phyloP scores from a whole-genome alignment of 2,329 filamentous ascomycete species.

The Arthrobotrys megalospora region DNA sequence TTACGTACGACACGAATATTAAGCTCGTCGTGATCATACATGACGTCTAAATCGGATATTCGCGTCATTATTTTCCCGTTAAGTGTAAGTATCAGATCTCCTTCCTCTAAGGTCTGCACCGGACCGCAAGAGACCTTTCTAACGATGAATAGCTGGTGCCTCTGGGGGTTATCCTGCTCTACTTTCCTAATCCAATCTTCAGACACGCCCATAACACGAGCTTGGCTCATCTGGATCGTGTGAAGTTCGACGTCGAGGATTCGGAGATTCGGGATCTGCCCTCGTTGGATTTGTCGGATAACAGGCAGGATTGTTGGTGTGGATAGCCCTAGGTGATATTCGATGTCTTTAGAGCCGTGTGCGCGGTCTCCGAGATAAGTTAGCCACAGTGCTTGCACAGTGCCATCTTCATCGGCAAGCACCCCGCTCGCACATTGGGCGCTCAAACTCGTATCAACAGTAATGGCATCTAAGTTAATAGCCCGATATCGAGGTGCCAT shows the following conservation, averaged over 20 bases:
- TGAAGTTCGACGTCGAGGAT: slow-evolving; percentile 96
- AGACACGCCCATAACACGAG: slow-evolving; percentile 94
- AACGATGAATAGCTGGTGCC: slow-evolving; percentile 98
- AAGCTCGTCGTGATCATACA: slow-evolving; percentile 89
- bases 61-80: slow-evolving; percentile 94
- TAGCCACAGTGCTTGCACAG: slow-evolving; percentile 94
- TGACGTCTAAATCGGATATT: slow-evolving; percentile 92
- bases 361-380: slow-evolving; percentile 94
- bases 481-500: slow-evolving; percentile 93
- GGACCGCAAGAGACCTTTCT: slow-evolving; percentile 83
- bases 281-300: slow-evolving; percentile 86
- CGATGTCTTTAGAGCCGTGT: slow-evolving; percentile 81
- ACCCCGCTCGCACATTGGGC: slow-evolving; percentile 95
- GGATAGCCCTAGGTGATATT: slow-evolving; percentile 94
- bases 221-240: slow-evolving; percentile 96
- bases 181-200: slow-evolving; percentile 97
- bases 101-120: slow-evolving; percentile 82
- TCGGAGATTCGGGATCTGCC: slow-evolving; percentile 82
- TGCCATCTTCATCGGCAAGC: slow-evolving; percentile 87
- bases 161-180: slow-evolving; percentile 86
- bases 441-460: slow-evolving; percentile 92
- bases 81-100: slow-evolving; percentile 90
- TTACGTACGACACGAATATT: slow-evolving; percentile 90
- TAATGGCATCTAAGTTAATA: slow-evolving; percentile 96
- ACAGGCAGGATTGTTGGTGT: slow-evolving; percentile 91